Base-by-base conservation (phyloP, 2,329 filamentous ascomycete genomes). In the Monilinia fructicola region DNA sequence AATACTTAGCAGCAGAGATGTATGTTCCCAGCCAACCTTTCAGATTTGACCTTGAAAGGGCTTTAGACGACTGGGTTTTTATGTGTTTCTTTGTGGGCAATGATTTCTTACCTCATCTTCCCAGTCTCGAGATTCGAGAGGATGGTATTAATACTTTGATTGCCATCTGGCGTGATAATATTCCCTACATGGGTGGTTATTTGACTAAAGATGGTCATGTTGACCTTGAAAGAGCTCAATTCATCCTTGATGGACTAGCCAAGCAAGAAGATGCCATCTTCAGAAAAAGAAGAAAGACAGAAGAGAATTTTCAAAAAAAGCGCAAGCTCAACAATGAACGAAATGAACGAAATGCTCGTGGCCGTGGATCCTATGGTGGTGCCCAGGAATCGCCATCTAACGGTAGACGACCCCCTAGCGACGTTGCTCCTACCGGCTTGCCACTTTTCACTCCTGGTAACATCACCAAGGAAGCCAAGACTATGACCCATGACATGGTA, bases 31-130 rank as follows among this genome's bases (percentile, higher is more conserved):
- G 88, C 66, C 86, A 97, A 71, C 89, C 89, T 1, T 98, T 98
- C 79, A 86, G 87, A 65, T 98, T 96, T 78, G 93, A 99, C 76
- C 83, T 99, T 54, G 95, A 99, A 79, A 88, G 95, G 71, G 93
- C 93, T 35, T 86, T 98, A 67, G 95, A 98, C 78, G 94, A 98
- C 77, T 98, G 94, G 95, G 92, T 98, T 18, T 98, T 98, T 78
- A 95, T 98, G 88, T 98, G 94, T 80, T 98, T 96, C 81, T 98
- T 98, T 77, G 94, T 98, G 66, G 94, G 94, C 72, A 99, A 99
- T 78, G 96, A 99, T 81, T 99, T 99, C 80, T 81, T 99, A 72
- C 95, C 95, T 61, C 95, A 99, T 83, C 82, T 99, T 67, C 95
- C 95, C n/a, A 96, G 94, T 74, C 84, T 99, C 67, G 95, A 98